Evolutionary conservation across 768 basidiomycete species (phyloP), one percentile per base, ranked within the genome.

Genomic region (Tulasnella sp.): DNA sequence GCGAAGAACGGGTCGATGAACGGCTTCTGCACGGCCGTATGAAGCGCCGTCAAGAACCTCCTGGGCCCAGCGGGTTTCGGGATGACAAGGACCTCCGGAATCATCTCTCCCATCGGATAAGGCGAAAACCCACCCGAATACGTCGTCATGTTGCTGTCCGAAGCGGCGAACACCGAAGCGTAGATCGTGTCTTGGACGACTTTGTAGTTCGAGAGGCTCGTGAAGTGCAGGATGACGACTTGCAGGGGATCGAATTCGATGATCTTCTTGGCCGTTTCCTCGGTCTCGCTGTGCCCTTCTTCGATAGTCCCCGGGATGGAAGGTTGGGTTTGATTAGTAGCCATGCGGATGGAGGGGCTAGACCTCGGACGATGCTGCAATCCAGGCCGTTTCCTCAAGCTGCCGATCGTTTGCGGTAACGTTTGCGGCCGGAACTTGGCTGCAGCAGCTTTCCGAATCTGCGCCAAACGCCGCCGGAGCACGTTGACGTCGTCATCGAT

Each of bases 11-110:
- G 93, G 82, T 99, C 97, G 40, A 99, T 90, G 15, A 90, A 82
- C 0, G 98, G 96, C 80, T 91, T 93, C 11, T 89, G 92, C 72
- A 94, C 88, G 1, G 96, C 96, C 5, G 94, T 98, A 83, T 97
- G 93, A 23, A 99, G 86, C 35, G 96, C 93, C 29, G 96, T 96
- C 81, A 99, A 86, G 81, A 98, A 91, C 11, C 97, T 90, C 51
- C 97, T 90, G 9, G 98, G 98, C 5, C 98, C 97, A 23, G 93
- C 96, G 13, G 97, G 97, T 84, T 99, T 99, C 29, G 96, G 97
- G 51, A 99, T 92, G 81, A 99, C 94, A 88, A 99, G 93, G 39
- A 99, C 90, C 81, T 99, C 98, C 0, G 98, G 92, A 15, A 92
- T 83, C 20, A 73, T 29, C 16, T 72, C 78, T 70, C 35, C 81